Evolutionary conservation across 2,329 filamentous ascomycete species (phyloP).

Genomic region (Neonectria coccinea): DNA sequence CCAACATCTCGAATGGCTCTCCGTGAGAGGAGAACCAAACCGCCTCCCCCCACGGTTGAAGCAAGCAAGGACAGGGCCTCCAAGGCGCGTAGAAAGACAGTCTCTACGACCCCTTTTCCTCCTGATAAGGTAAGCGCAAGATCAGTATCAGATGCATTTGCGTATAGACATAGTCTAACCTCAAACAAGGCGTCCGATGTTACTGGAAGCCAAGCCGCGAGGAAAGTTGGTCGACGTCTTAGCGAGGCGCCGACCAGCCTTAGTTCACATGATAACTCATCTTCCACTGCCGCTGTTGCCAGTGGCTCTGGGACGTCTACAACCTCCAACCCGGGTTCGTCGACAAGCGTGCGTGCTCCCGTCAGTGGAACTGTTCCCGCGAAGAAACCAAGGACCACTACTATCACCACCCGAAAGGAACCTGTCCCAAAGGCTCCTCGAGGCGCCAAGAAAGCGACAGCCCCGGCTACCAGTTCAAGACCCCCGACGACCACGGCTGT

Average conservation of each 20-base stretch:
- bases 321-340: slow-evolving; percentile 52
- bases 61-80: slow-evolving; percentile 44
- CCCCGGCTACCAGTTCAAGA: slow-evolving; percentile 33
- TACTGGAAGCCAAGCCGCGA: slow-evolving; percentile 43
- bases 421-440: slow-evolving; percentile 48
- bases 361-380: slow-evolving; percentile 59
- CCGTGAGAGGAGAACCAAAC: slow-evolving; percentile 74
- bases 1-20: slow-evolving; percentile 76
- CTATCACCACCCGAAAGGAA: slow-evolving; percentile 59
- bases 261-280: slow-evolving; percentile 25
- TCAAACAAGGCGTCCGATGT: slow-evolving; percentile 47
- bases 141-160: neutral
- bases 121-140: slow-evolving; percentile 46
- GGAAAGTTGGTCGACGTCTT: slow-evolving; percentile 60
- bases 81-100: slow-evolving; percentile 70
- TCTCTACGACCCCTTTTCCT: slow-evolving; percentile 55
- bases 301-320: slow-evolving; percentile 37
- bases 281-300: slow-evolving; percentile 25
- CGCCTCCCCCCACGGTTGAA: slow-evolving; percentile 65
- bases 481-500: slow-evolving; percentile 21
- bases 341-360: slow-evolving; percentile 55
- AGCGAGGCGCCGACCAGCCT: slow-evolving; percentile 59
- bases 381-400: slow-evolving; percentile 70
- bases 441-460: slow-evolving; percentile 52
- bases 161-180: slow-evolving; percentile 13